phyloP scores from a whole-genome alignment of 192 early-diverging fungal genomes.

The Coemansia interrupta region DNA sequence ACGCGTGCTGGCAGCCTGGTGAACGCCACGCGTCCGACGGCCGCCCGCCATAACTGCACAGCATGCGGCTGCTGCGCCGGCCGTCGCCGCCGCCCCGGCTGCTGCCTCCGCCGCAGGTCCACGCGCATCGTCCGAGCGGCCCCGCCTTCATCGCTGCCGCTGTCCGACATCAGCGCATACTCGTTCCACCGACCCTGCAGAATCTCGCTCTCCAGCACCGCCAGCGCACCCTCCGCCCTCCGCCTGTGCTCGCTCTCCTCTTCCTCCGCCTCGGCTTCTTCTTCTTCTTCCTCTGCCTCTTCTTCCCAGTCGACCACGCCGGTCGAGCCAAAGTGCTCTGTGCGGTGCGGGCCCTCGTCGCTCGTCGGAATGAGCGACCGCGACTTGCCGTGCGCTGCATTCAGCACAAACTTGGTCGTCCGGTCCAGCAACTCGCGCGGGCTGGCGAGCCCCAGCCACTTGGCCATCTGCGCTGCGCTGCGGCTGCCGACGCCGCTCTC shows the following conservation, averaged over 20 bases:
- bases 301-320: slow-evolving; percentile 20
- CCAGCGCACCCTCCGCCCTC: slow-evolving; percentile 4
- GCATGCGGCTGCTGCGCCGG: slow-evolving; percentile 9
- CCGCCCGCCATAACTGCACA: too few species aligned
- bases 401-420: slow-evolving; percentile 46
- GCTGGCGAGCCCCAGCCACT: slow-evolving; percentile 26
- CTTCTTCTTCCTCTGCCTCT: slow-evolving; percentile 4
- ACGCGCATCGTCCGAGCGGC: slow-evolving; percentile 26
- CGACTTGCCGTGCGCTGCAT: slow-evolving; percentile 46
- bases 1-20: slow-evolving; percentile 27
- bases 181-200: slow-evolving; percentile 27
- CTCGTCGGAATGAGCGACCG: slow-evolving; percentile 43
- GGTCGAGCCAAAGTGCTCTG: slow-evolving; percentile 4
- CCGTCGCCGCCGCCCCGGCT: slow-evolving; percentile 7
- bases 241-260: slow-evolving; percentile 1
- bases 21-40: slow-evolving; percentile 5
- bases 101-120: slow-evolving; percentile 1
- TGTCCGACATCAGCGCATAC: slow-evolving; percentile 1
- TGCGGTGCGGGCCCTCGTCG: slow-evolving; percentile 5
- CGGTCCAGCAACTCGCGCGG: slow-evolving; percentile 33
- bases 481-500: background rate
- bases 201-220: slow-evolving; percentile 39
- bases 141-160: background rate
- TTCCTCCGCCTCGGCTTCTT: slow-evolving; percentile 6
- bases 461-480: slow-evolving; percentile 1